phyloP scores from a whole-genome alignment of 768 basidiomycete species.

The Zangia roseola region DNA sequence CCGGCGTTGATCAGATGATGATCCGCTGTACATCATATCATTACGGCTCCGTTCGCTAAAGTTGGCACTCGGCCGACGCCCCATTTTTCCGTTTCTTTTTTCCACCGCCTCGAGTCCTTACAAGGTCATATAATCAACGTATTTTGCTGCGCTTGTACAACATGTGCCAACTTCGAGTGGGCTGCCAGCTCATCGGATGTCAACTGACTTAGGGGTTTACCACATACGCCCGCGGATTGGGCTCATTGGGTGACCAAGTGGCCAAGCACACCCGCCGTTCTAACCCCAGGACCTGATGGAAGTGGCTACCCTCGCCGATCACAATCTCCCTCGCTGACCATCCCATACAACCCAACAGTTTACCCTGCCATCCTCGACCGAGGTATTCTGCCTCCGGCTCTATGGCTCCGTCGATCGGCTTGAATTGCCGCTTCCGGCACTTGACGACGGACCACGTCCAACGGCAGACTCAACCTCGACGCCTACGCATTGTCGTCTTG shows the following conservation, averaged over 20 bases:
- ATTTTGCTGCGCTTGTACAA: too few relatives aligned
- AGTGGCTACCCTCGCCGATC: background rate
- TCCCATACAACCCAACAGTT: background rate
- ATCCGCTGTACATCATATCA: constrained; percentile 1
- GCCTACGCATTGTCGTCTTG: constrained; percentile 3
- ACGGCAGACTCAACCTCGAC: constrained; percentile 6
- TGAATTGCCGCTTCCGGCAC: background rate
- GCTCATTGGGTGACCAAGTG: too few relatives aligned
- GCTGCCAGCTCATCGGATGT: too few relatives aligned
- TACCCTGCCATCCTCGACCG: background rate
- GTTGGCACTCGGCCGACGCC: background rate
- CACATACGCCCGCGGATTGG: too few relatives aligned
- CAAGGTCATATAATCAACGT: background rate
- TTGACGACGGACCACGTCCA: background rate
- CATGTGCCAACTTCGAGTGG: too few relatives aligned
- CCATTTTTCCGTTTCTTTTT: background rate
- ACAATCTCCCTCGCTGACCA: background rate
- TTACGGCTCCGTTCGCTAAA: background rate
- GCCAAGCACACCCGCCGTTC: too few relatives aligned
- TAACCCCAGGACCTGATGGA: too few relatives aligned
- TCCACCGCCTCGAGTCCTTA: background rate
- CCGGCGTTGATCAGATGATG: constrained; percentile 7
- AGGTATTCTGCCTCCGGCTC: constrained; percentile 3
- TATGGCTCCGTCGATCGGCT: background rate
- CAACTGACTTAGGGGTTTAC: too few relatives aligned